Evolutionary conservation across 768 basidiomycete species (phyloP).

Genomic region (Mycena galericulata): DNA sequence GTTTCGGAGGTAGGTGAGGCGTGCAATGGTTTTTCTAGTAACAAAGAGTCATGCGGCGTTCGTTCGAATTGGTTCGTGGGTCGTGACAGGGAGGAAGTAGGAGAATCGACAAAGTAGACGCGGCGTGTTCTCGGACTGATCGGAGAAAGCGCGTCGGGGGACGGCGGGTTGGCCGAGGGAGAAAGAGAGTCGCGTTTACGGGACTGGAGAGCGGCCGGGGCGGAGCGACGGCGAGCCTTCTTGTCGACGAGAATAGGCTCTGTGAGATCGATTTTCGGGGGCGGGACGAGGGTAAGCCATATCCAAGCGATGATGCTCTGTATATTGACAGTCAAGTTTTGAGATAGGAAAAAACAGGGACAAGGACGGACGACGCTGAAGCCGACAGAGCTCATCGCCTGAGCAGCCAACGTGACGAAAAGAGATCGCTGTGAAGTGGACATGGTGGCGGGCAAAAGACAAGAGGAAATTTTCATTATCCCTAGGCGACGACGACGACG

Average conservation of each 20-base stretch:
- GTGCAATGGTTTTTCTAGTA: neutral
- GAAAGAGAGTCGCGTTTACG: slow-evolving; percentile 19
- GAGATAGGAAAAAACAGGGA: neutral
- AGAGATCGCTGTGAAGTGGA: slow-evolving; percentile 29
- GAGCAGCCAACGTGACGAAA: slow-evolving; percentile 39
- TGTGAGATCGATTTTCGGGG: slow-evolving; percentile 26
- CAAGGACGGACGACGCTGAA: slow-evolving; percentile 38
- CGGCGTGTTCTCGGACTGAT: slow-evolving; percentile 25
- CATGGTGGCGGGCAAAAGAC: slow-evolving; percentile 22
- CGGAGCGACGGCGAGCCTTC: slow-evolving; percentile 40
- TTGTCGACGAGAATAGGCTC: slow-evolving; percentile 31
- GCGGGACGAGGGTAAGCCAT: slow-evolving; percentile 39
- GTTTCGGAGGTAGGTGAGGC: slow-evolving; percentile 24
- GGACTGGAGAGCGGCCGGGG: slow-evolving; percentile 34
- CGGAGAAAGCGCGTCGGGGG: slow-evolving; percentile 10
- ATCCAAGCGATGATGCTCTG: slow-evolving; percentile 44
- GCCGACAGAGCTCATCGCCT: slow-evolving; percentile 38
- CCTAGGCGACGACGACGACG: slow-evolving; percentile 26
- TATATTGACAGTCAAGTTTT: neutral
- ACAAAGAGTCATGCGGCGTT: slow-evolving; percentile 25
- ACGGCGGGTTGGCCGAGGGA: neutral
- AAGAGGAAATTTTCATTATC: slow-evolving; percentile 26
- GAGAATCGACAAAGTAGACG: slow-evolving; percentile 39
- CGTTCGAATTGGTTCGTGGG: slow-evolving; percentile 36
- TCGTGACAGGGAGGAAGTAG: slow-evolving; percentile 18